Evolutionary conservation across 345 rosid genomes (phyloP).

Genomic region (Reutealis trisperma): DNA sequence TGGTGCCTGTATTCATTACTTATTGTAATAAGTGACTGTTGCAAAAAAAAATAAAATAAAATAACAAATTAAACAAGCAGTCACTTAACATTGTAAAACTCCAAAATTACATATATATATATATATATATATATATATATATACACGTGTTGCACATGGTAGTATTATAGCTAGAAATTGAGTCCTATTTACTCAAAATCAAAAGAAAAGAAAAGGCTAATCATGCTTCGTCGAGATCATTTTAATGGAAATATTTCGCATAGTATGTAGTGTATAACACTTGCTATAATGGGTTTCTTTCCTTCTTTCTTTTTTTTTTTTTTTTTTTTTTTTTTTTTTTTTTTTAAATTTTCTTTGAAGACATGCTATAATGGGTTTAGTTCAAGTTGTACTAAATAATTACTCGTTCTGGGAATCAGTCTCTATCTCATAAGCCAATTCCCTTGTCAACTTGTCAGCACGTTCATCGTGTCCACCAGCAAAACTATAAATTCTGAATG

Average conservation of each 20-base stretch:
- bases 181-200: neutral
- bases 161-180: neutral
- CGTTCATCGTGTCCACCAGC: constrained; percentile 91
- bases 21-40: neutral
- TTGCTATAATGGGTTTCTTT: neutral
- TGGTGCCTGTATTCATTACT: neutral
- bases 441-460: constrained; percentile 71
- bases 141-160: neutral
- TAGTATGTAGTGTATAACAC: neutral
- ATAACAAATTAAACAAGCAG: neutral
- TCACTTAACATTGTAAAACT: neutral
- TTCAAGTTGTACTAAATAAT: neutral
- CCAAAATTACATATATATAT: neutral
- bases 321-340: too few relatives aligned
- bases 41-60: neutral
- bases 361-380: too few relatives aligned
- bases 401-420: constrained; percentile 48
- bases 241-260: neutral
- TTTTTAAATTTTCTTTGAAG: too few relatives aligned
- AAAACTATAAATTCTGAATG: constrained; percentile 73
- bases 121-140: too few relatives aligned
- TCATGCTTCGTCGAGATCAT: constrained; percentile 6
- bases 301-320: too few relatives aligned
- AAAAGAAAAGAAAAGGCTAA: neutral
- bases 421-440: constrained; percentile 80